These are phyloP conservation scores for Eucalyptus erythrocorys DNA, from an alignment of 345 rosid species.

Conservation along the genomic window DNA sequence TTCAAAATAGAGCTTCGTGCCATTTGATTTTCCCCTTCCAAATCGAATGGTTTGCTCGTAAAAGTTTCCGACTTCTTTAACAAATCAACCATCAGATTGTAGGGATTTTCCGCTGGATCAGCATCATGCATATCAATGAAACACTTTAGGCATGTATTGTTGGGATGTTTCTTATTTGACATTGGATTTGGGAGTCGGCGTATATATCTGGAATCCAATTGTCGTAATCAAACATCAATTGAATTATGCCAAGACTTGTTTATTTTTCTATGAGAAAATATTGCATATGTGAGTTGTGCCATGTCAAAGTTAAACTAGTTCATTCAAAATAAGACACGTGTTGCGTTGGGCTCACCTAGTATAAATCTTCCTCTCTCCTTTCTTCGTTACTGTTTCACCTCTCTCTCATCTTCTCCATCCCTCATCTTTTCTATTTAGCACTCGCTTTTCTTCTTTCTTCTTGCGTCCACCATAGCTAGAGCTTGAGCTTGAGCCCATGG, in stretches of 20 bases:
- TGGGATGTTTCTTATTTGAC: neutral
- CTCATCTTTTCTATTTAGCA: too few species aligned
- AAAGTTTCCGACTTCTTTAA: neutral
- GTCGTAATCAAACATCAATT: neutral
- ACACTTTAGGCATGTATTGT: neutral
- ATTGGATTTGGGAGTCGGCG: neutral
- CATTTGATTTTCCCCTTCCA: neutral
- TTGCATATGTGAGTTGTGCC: too few species aligned
- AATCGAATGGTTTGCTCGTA: neutral
- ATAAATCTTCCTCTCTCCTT: too few species aligned
- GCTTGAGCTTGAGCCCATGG: too few species aligned
- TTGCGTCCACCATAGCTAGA: too few species aligned
- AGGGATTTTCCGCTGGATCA: neutral
- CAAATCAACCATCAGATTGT: rapidly evolving
- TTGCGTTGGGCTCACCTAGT: rapidly evolving
- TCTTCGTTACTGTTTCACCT: too few species aligned
- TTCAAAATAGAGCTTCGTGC: too few species aligned
- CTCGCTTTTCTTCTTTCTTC: too few species aligned
- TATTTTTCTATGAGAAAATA: too few species aligned
- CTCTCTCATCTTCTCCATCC: too few species aligned
- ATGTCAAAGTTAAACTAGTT: rapidly evolving
- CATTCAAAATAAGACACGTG: too few species aligned
- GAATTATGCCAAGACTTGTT: neutral
- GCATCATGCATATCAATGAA: neutral
- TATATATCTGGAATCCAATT: neutral